These are phyloP conservation scores for Diaporthe longicolla DNA, from an alignment of 2,329 filamentous ascomycete genomes.

Conservation along the genomic window DNA sequence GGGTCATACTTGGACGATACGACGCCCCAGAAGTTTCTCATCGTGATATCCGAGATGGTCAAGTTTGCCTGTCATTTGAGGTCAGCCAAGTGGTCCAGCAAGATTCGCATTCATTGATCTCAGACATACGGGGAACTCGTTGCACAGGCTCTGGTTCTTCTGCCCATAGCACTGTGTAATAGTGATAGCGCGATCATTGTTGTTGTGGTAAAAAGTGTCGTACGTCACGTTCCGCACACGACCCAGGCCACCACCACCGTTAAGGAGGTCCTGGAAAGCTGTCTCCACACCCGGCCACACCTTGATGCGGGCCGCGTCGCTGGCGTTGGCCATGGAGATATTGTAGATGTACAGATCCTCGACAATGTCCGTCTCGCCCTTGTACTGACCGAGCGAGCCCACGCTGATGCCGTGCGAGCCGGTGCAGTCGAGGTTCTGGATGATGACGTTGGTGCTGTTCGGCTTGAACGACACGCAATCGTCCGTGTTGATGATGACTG, in stretches of 20 bases:
- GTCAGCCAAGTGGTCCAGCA: too few species aligned
- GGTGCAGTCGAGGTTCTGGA: slow-evolving; percentile 58
- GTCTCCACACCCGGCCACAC: slow-evolving; percentile 67
- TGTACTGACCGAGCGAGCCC: slow-evolving; percentile 58
- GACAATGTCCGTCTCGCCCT: slow-evolving; percentile 55
- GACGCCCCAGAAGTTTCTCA: slow-evolving; percentile 64
- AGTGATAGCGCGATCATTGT: slow-evolving; percentile 73
- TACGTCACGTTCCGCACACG: slow-evolving; percentile 60
- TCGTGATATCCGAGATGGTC: slow-evolving; percentile 69
- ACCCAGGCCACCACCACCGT: slow-evolving; percentile 38
- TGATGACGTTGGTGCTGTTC: slow-evolving; percentile 55
- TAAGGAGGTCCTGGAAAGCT: slow-evolving; percentile 23
- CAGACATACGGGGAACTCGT: slow-evolving; percentile 50
- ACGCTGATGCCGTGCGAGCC: slow-evolving; percentile 64
- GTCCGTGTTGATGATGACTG: slow-evolving; percentile 57
- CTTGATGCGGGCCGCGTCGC: slow-evolving; percentile 74
- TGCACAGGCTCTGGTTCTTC: slow-evolving; percentile 49
- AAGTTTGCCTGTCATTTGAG: slow-evolving; percentile 50
- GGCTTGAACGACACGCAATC: slow-evolving; percentile 62
- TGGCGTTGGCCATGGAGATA: slow-evolving; percentile 48
- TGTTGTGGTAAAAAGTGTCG: slow-evolving; percentile 68
- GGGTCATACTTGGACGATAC: slow-evolving; percentile 12
- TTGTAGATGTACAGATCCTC: slow-evolving; percentile 58
- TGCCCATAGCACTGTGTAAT: slow-evolving; percentile 73
- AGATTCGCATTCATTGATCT: neutral